Evolutionary conservation across 2,329 filamentous ascomycete species (phyloP), one percentile per base, ranked within the genome.

Genomic region (Nannizziopsis barbatae): DNA sequence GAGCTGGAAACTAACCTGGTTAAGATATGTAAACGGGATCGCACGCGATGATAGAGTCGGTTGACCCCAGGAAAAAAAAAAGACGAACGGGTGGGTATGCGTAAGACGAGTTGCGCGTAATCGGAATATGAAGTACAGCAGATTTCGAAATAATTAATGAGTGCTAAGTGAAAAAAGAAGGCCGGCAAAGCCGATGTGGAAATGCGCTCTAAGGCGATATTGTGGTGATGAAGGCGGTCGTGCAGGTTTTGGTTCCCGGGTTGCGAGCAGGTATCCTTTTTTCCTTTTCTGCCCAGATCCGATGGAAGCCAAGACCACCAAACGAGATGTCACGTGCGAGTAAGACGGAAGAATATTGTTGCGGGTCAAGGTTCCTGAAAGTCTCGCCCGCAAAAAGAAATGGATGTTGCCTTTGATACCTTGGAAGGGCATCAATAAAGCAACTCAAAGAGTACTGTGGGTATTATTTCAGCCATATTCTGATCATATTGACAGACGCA

Each of bases 301-400:
- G 14, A 36, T 44, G 22, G n/a, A 14, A 9, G 39, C 42, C 47
- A 35, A 49, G 35, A 20, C 14, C 20, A 2, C 37, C 46, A 47
- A 42, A 37, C 14, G 10, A 18, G 22, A 31, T 1, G 40, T 38
- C 46, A 49, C 46, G 46, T 50, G 42, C 27, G n/a, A 20, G 36
- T 7, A 3, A 20, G n/a, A 27, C 7, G 22, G 22, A 27, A 27
- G 5, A 36, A 36, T 36, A 36, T 36, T 20, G 15, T 20, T 33
- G 3, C 36, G 41, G 47, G 20, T 40, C 14, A 33, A 43, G 30
- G n/a, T 41, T 40, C 20, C 9, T 42, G 3, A 3, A 27, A 27
- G 7, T 27, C 22, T n/a, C n/a, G n/a, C n/a, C n/a, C n/a, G n/a
- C n/a, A n/a, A n/a, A n/a, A n/a, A n/a, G n/a, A n/a, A n/a, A n/a